phyloP scores from a whole-genome alignment of 2,329 filamentous ascomycete genomes.

The Helicocarpus griseus region DNA sequence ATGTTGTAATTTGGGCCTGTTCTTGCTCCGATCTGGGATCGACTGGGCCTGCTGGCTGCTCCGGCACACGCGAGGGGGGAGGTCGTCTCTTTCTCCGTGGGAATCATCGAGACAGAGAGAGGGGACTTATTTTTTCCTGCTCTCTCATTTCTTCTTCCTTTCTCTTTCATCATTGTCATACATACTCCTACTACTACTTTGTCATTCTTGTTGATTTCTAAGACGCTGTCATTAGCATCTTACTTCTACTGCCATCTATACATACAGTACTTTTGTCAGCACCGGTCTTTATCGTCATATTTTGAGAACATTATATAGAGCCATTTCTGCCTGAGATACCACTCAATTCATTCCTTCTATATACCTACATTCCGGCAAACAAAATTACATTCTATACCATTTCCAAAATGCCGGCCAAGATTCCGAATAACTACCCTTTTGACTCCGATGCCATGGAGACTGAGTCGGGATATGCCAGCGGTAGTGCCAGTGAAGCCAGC shows the following conservation, averaged over 20 bases:
- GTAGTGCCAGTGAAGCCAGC: conserved; percentile 49
- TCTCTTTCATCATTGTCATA: no score
- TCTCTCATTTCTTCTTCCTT: conserved; percentile 6
- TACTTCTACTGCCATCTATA: not conserved
- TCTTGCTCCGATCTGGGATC: not conserved
- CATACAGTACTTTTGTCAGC: not conserved
- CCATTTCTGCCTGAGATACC: not conserved
- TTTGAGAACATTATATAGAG: not conserved
- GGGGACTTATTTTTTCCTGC: conserved; percentile 19
- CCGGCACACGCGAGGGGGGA: not conserved
- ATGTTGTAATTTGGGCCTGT: not conserved
- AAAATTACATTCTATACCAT: not conserved
- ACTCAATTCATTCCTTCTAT: not conserved
- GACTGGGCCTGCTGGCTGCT: not conserved
- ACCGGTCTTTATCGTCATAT: not conserved
- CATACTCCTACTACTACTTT: no score
- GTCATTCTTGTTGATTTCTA: conserved; percentile 3
- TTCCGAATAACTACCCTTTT: conserved; percentile 26
- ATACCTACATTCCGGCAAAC: not conserved
- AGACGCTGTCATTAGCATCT: not conserved
- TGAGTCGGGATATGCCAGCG: conserved; percentile 81
- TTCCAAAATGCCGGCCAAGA: conserved; percentile 30
- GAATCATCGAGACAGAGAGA: conserved; percentile 8
- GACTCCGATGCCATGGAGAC: conserved; percentile 32
- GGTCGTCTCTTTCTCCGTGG: not conserved